Percentiles rank a stretch among this genome's conserved stretches.
Evolutionary conservation across 257 asterid genomes (phyloP).

Genomic region (Solanum dulcamara): DNA sequence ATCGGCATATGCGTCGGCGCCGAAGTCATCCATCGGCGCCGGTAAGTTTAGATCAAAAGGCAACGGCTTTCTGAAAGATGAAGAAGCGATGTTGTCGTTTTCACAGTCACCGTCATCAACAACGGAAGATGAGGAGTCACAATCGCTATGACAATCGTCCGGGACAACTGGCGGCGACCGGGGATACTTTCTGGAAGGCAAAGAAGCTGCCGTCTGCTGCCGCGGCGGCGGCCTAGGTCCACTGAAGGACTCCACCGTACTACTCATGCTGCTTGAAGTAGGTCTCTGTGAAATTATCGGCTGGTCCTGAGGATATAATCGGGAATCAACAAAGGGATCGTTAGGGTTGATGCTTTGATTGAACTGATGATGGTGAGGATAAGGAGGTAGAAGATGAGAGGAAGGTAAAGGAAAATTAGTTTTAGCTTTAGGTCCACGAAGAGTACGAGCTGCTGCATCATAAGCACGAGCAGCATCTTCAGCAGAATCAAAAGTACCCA

Average conservation of each 20-base stretch:
- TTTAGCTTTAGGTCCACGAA: slow-evolving; percentile 61
- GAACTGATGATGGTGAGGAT: slow-evolving; percentile 1
- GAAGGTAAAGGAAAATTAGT: slow-evolving; percentile 40
- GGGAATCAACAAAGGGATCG: slow-evolving; percentile 16
- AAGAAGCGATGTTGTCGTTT: slow-evolving; percentile 25
- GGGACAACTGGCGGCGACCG: slow-evolving; percentile 63
- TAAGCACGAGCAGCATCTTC: slow-evolving; percentile 73
- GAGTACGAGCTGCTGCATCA: slow-evolving; percentile 55
- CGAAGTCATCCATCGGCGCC: slow-evolving; percentile 23
- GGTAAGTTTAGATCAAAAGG: slow-evolving; percentile 42
- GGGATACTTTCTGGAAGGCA: slow-evolving; percentile 39
- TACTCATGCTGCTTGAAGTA: slow-evolving; percentile 59
- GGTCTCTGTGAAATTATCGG: slow-evolving; percentile 42
- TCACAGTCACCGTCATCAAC: slow-evolving; percentile 40
- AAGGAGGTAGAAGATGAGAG: not conserved
- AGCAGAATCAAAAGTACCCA: slow-evolving; percentile 73
- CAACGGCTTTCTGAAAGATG: slow-evolving; percentile 24
- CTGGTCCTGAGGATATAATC: slow-evolving; percentile 37
- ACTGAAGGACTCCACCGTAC: slow-evolving; percentile 67
- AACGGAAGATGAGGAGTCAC: slow-evolving; percentile 49
- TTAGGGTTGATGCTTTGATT: slow-evolving; percentile 8
- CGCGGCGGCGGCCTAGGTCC: slow-evolving; percentile 40
- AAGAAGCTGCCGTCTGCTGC: not conserved
- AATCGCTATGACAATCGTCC: slow-evolving; percentile 56
- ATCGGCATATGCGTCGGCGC: slow-evolving; percentile 9